phyloP scores from a whole-genome alignment of 1,139 yeast species.

The Blastobotrys petasosporus region DNA sequence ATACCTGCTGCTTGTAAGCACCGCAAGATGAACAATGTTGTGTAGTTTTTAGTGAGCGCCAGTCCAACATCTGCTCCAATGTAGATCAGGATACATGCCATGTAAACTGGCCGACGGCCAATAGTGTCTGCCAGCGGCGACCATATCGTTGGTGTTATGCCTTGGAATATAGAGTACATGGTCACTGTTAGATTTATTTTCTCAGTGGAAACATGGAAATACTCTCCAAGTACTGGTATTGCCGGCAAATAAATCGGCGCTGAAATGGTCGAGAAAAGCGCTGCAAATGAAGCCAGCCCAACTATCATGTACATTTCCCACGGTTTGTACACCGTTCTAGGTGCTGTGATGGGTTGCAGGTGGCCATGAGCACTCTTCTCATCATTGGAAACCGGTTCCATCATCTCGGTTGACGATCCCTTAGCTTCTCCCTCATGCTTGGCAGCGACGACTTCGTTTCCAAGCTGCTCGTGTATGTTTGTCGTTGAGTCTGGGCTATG shows the following conservation, averaged over 20 bases:
- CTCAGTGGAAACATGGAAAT: slow-evolving; percentile 50
- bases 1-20: slow-evolving; percentile 65
- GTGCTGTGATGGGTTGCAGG: background rate
- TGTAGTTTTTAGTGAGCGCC: slow-evolving; percentile 49
- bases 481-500: no score
- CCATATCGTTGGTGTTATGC: slow-evolving; percentile 57
- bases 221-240: slow-evolving; percentile 45
- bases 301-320: slow-evolving; percentile 37
- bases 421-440: no score
- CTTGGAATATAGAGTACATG: slow-evolving; percentile 64
- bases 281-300: slow-evolving; percentile 40
- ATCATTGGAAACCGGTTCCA: no score
- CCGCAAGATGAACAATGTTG: slow-evolving; percentile 51
- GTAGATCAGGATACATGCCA: slow-evolving; percentile 49
- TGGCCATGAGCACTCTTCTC: background rate
- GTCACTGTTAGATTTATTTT: slow-evolving; percentile 62
- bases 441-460: no score
- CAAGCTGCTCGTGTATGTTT: no score
- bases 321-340: slow-evolving; percentile 32
- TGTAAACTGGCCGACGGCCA: slow-evolving; percentile 63
- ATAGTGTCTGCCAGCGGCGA: slow-evolving; percentile 57
- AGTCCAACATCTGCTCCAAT: slow-evolving; percentile 55
- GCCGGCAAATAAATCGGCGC: slow-evolving; percentile 73
- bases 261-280: slow-evolving; percentile 58
- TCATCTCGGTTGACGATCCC: no score